Percentiles rank a stretch among this genome's conserved stretches.
phyloP scores from a whole-genome alignment of 129 eudicot genomes.

The Artemisia argyi region DNA sequence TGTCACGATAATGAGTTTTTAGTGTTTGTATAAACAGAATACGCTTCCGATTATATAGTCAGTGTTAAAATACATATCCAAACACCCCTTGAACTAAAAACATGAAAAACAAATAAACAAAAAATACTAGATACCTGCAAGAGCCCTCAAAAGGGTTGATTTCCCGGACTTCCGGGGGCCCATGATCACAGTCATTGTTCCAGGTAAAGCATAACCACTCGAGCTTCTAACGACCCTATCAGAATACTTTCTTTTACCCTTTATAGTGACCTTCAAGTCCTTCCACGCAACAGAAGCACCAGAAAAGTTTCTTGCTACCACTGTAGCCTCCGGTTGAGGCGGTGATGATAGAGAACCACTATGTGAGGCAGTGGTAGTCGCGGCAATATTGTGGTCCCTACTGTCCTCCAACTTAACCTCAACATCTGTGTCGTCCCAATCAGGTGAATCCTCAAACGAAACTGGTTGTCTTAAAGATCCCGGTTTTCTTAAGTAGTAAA shows the following conservation, averaged over 20 bases:
- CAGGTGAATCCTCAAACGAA: conserved; percentile 92
- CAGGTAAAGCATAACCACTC: conserved; percentile 84
- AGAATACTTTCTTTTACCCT: conserved; percentile 86
- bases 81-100: background rate
- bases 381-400: conserved; percentile 57
- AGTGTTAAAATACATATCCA: no score
- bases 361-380: conserved; percentile 59
- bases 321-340: conserved; percentile 54
- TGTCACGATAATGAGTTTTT: no score
- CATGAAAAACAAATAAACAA: background rate
- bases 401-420: conserved; percentile 56
- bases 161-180: conserved; percentile 94
- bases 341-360: conserved; percentile 78
- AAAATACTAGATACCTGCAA: conserved; percentile 55
- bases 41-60: no score
- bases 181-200: conserved; percentile 94
- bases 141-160: conserved; percentile 82
- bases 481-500: conserved; percentile 78
- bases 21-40: no score
- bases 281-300: conserved; percentile 88
- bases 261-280: conserved; percentile 74
- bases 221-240: conserved; percentile 81
- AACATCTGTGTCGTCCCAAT: conserved; percentile 62
- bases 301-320: conserved; percentile 50
- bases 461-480: conserved; percentile 57